Evolutionary conservation across 2,329 filamentous ascomycete genomes (phyloP).

Genomic region (Cercospora citrullina): DNA sequence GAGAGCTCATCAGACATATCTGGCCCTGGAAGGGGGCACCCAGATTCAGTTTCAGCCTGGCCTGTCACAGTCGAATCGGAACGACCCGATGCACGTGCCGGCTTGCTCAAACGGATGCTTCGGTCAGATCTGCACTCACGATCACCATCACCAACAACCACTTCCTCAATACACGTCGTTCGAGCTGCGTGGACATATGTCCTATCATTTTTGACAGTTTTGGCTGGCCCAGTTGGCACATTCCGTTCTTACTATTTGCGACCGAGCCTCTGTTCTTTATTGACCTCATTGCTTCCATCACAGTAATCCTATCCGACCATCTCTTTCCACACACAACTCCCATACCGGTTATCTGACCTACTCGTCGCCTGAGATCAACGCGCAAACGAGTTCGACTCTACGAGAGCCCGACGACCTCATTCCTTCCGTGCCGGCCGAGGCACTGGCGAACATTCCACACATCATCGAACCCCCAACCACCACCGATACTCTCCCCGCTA

Average conservation of each 20-base stretch:
- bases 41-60: background rate
- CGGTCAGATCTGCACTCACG: conserved; percentile 2
- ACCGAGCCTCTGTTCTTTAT: conserved; percentile 6
- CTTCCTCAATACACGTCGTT: background rate
- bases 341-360: conserved; percentile 52
- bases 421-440: conserved; percentile 31
- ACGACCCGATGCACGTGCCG: background rate
- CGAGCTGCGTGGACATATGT: background rate
- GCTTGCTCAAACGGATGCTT: background rate
- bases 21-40: background rate
- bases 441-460: conserved; percentile 38
- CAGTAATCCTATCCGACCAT: conserved; percentile 32
- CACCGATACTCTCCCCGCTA: conserved; percentile 22
- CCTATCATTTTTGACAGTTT: background rate
- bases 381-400: conserved; percentile 32
- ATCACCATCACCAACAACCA: conserved; percentile 1
- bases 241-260: conserved; percentile 1
- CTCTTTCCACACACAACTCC: conserved; percentile 49
- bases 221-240: conserved; percentile 18
- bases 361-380: conserved; percentile 48
- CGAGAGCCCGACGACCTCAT: conserved; percentile 26
- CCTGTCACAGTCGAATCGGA: background rate
- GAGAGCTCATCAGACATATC: background rate
- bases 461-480: conserved; percentile 33
- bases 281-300: conserved; percentile 6